A percentile compares a stretch with the other conserved stretches of the same genome.
Conservation (phyloP, 768 basidiomycete species). For the Naganishia vishniacii region DNA sequence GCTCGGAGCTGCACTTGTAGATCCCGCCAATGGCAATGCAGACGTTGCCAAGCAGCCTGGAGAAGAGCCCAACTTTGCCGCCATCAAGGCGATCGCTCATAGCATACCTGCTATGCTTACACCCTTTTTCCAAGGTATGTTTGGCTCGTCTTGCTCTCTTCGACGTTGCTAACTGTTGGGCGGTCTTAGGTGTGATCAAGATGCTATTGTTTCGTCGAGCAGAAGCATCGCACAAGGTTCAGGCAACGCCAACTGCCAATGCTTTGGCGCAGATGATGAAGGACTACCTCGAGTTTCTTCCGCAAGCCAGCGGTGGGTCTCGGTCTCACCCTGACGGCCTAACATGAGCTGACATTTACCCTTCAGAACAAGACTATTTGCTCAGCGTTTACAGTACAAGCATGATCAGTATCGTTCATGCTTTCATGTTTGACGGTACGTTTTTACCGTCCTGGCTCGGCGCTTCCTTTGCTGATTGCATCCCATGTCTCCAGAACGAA, state of each 20-base stretch:
- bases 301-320: conserved; percentile 56
- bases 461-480: conserved; percentile 10
- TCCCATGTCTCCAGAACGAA: conserved; percentile 59
- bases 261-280: conserved; percentile 68
- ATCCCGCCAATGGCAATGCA: conserved; percentile 74
- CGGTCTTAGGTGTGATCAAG: conserved; percentile 23
- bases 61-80: conserved; percentile 25
- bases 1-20: conserved; percentile 18
- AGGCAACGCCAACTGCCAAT: conserved; percentile 64
- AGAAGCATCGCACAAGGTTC: conserved; percentile 60
- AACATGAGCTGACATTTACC: neutral
- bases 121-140: conserved; percentile 29
- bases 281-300: conserved; percentile 56
- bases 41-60: conserved; percentile 49
- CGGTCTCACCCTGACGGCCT: no score
- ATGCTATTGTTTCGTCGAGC: conserved; percentile 28
- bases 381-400: conserved; percentile 14
- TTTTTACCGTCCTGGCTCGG: conserved; percentile 5
- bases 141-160: neutral
- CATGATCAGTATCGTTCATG: conserved; percentile 12
- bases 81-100: conserved; percentile 24
- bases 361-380: conserved; percentile 3
- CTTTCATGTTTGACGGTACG: conserved; percentile 9
- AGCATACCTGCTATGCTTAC: conserved; percentile 30
- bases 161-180: neutral